Evolutionary conservation across 2,329 filamentous ascomycete genomes (phyloP), one percentile per base, ranked within the genome.

Genomic region (Neopestalotiopsis rosae): DNA sequence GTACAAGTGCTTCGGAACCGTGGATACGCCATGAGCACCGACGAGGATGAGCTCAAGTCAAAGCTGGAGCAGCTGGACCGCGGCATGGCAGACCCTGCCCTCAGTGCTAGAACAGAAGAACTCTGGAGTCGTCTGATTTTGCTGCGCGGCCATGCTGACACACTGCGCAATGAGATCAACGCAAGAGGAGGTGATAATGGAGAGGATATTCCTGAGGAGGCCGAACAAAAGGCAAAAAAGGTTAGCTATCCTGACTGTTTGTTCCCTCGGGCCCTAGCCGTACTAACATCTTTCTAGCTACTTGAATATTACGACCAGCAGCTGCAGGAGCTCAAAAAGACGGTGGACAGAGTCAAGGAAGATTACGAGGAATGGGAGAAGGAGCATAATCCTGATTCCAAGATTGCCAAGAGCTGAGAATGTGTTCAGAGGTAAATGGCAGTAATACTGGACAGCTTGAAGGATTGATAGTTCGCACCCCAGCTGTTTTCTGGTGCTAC

Each of bases 231-330:
- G 79, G 88, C 92, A 57, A 93, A 93, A 80, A 93, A 94, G 87
- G 92, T 93, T 79, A 75, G 86, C 78, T 64, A 20, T n/a, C 32
- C 13, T 28, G 30, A 14, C 57, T 40, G 61, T 6, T 6, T 62
- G 10, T 40, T 32, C 61, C 10, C 7, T 40, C 10, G 10, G 30
- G 4, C 34, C 34, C 24, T 28, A 40, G 42, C 14, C 42, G 34
- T 61, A 52, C 45, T n/a, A 9, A 32, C 7, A 38, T 69, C 10
- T 32, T 7, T 32, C 32, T 71, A 94, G 92, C 91, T 95, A 61
- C 81, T 95, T 74, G 91, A 92, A 75, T 92, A 94, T 76, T 95
- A 95, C 79, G 91, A 95, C 78, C 92, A 91, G 78, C 93, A 95
- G 82, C 85, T 96, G 42, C 85, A 88, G 76, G 91, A 95, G 77